These are phyloP conservation scores for Magnolia changhungtana DNA, from an alignment of 164 flowering plant species.

Conservation along the genomic window DNA sequence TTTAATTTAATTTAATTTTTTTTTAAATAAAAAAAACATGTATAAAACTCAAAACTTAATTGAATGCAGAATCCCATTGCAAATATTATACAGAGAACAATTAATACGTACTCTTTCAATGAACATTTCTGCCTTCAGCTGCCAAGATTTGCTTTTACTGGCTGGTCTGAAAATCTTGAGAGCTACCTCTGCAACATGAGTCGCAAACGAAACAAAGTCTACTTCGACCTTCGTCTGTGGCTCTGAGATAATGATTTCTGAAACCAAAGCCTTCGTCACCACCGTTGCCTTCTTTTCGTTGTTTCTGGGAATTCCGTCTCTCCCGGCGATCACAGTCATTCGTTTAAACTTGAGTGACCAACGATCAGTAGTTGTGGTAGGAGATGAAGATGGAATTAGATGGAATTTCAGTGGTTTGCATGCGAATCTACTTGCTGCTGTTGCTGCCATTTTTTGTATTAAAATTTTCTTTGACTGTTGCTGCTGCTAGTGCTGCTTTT, in stretches of 20 bases:
- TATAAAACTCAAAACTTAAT: too few relatives aligned
- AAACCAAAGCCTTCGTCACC: constrained; percentile 21
- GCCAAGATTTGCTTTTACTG: constrained; percentile 27
- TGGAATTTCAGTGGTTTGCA: constrained; percentile 19
- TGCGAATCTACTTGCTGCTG: constrained; percentile 24
- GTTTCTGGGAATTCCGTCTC: constrained; percentile 7
- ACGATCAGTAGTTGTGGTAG: constrained; percentile 7
- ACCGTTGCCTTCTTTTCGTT: background rate
- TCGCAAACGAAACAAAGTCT: constrained; percentile 24
- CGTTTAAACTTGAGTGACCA: background rate
- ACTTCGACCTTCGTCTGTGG: constrained; percentile 10
- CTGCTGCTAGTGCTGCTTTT: background rate
- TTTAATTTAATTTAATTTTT: too few relatives aligned
- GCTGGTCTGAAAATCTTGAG: constrained; percentile 16
- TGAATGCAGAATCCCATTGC: too few relatives aligned
- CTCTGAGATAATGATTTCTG: constrained; percentile 17
- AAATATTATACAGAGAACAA: background rate
- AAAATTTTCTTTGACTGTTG: background rate
- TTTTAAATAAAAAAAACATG: too few relatives aligned
- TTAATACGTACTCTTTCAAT: constrained; percentile 49
- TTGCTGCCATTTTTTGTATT: constrained; percentile 24
- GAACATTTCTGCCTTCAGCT: constrained; percentile 34
- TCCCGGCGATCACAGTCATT: constrained; percentile 5
- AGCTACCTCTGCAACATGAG: constrained; percentile 9
- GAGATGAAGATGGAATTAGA: constrained; percentile 13